Percentiles rank a stretch among this genome's conserved stretches.
Conservation (phyloP, 2,329 filamentous ascomycete genomes). For the Chlorencoelia australis region DNA sequence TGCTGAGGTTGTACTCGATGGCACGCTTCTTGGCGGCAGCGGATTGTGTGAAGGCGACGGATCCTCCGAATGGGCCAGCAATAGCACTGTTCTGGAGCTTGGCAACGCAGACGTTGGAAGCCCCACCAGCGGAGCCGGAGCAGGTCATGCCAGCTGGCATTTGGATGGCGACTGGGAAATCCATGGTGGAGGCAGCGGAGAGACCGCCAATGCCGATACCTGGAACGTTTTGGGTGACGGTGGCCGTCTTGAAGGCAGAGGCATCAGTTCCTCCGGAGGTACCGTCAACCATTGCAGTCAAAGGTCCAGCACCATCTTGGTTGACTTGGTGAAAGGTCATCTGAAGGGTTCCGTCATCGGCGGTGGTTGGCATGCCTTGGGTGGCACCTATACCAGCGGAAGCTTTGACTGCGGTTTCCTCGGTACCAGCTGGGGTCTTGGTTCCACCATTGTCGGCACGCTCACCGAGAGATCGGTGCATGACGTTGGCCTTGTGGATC, state of each 20-base stretch:
- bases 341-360: conserved; percentile 48
- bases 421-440: conserved; percentile 36
- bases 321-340: conserved; percentile 63
- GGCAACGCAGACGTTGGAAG: conserved; percentile 53
- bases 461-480: conserved; percentile 27
- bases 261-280: conserved; percentile 54
- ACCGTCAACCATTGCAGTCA: conserved; percentile 49
- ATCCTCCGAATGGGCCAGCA: conserved; percentile 58
- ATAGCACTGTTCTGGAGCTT: conserved; percentile 51
- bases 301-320: conserved; percentile 58
- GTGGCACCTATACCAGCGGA: conserved; percentile 43
- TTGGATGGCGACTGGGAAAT: conserved; percentile 54
- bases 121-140: conserved; percentile 46
- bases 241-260: conserved; percentile 47
- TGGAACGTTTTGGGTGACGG: conserved; percentile 53
- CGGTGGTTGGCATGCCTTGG: conserved; percentile 45
- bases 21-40: conserved; percentile 49
- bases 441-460: conserved; percentile 31
- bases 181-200: conserved; percentile 48
- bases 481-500: conserved; percentile 59
- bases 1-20: conserved; percentile 39
- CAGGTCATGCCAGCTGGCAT: conserved; percentile 62
- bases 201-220: conserved; percentile 37
- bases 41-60: conserved; percentile 54
- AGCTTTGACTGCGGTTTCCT: conserved; percentile 43